Conservation (phyloP, 345 rosid species). For the Populus deltoides region DNA sequence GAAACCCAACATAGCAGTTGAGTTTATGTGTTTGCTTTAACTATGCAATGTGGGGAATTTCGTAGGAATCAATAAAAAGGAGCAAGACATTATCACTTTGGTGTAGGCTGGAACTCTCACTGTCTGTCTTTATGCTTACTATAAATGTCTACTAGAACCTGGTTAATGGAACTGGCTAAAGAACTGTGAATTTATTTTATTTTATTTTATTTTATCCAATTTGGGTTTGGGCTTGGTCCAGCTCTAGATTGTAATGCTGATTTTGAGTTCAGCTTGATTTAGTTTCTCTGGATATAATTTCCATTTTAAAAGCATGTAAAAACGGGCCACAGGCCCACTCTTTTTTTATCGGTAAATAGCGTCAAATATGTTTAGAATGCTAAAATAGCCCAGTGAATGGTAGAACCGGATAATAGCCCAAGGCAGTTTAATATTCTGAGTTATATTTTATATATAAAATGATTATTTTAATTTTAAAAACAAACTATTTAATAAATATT, state of each 20-base stretch:
- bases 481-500: no score
- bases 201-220: background rate
- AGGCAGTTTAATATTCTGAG: no score
- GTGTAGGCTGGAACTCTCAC: background rate
- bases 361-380: background rate
- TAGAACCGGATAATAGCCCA: no score
- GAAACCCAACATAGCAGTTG: background rate
- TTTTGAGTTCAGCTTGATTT: background rate
- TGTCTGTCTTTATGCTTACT: background rate
- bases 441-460: no score
- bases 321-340: background rate
- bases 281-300: background rate
- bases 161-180: background rate
- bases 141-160: background rate
- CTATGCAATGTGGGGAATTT: background rate
- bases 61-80: background rate
- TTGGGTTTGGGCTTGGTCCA: background rate
- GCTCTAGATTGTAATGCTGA: background rate
- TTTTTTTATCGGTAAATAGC: background rate
- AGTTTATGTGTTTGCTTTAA: background rate
- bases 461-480: no score
- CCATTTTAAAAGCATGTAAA: no score
- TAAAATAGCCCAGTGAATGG: no score
- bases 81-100: background rate
- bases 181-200: background rate